phyloP scores from a whole-genome alignment of 805 yeast species.

The Teunomyces cretensis region DNA sequence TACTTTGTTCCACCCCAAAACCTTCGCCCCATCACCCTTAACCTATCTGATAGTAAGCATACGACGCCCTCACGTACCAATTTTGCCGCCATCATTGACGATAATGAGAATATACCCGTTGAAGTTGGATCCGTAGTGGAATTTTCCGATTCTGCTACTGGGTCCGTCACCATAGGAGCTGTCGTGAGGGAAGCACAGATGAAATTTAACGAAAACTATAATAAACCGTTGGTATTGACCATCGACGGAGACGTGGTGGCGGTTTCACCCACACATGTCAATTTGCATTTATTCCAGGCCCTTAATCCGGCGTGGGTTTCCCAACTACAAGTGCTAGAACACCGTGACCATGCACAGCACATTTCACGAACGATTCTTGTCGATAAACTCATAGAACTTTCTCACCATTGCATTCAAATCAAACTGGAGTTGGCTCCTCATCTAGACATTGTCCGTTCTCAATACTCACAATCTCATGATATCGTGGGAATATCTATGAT shows the following conservation, averaged over 20 bases:
- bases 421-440: slow-evolving; percentile 12
- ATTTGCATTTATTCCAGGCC: slow-evolving; percentile 29
- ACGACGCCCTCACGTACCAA: slow-evolving; percentile 7
- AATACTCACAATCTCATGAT: slow-evolving; percentile 14
- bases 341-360: slow-evolving; percentile 20
- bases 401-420: slow-evolving; percentile 16
- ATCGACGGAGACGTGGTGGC: slow-evolving; percentile 26
- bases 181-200: slow-evolving; percentile 33
- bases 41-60: not conserved
- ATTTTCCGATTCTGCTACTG: slow-evolving; percentile 18
- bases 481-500: slow-evolving; percentile 15
- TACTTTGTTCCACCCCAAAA: not conserved
- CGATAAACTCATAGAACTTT: slow-evolving; percentile 24
- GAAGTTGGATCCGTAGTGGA: slow-evolving; percentile 42
- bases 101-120: slow-evolving; percentile 18
- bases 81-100: slow-evolving; percentile 13
- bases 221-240: slow-evolving; percentile 32
- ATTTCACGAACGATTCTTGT: slow-evolving; percentile 19
- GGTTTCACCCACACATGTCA: slow-evolving; percentile 29
- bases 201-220: slow-evolving; percentile 32
- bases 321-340: slow-evolving; percentile 15
- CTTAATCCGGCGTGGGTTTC: slow-evolving; percentile 20
- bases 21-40: not conserved
- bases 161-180: slow-evolving; percentile 29
- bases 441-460: slow-evolving; percentile 23